These are phyloP conservation scores for Colletotrichum tropicale DNA, from an alignment of 2,329 filamentous ascomycete species.

Conservation along the genomic window DNA sequence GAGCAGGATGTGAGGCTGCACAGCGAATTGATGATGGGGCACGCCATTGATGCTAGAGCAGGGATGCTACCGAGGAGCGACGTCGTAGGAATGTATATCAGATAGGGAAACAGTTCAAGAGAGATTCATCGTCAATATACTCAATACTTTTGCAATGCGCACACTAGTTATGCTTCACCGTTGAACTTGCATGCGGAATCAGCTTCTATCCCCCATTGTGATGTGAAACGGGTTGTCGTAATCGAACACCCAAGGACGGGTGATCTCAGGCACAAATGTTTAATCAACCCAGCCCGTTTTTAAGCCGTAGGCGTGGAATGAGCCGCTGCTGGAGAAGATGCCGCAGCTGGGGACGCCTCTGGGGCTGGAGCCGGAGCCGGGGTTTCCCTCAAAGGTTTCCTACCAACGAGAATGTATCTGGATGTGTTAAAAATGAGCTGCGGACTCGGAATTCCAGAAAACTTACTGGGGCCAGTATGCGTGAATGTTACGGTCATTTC, in stretches of 20 bases:
- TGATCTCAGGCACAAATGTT: too few relatives aligned
- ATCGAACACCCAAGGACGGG: too few relatives aligned
- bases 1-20: accelerated
- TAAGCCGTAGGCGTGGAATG: too few relatives aligned
- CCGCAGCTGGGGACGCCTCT: too few relatives aligned
- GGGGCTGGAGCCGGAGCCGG: too few relatives aligned
- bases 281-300: too few relatives aligned
- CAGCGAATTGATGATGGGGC: accelerated
- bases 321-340: too few relatives aligned
- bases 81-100: accelerated
- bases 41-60: accelerated
- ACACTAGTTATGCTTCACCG: accelerated
- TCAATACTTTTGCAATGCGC: neutral
- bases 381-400: accelerated
- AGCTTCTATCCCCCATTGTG: too few relatives aligned
- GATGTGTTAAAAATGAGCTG: neutral
- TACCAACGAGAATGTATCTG: neutral
- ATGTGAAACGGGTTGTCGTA: too few relatives aligned
- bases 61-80: accelerated
- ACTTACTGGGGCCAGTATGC: neutral
- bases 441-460: accelerated
- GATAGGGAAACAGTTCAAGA: accelerated
- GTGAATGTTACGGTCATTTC: neutral
- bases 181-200: neutral
- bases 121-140: neutral